Evolutionary conservation across 2,329 filamentous ascomycete genomes (phyloP), one percentile per base, ranked within the genome.

Genomic region (Fonsecaea nubica): DNA sequence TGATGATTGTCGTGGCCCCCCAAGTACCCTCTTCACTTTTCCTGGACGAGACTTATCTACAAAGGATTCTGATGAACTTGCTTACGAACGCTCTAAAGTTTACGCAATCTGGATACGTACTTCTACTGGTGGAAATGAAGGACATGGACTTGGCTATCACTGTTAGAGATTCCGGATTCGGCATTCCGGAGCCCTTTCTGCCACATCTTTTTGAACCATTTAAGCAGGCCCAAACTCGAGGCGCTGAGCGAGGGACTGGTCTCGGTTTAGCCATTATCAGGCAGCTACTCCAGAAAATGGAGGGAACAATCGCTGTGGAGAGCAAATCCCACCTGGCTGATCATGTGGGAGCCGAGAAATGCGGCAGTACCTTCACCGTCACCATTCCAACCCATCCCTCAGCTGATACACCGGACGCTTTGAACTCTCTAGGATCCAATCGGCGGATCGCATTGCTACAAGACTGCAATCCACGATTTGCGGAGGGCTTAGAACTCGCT

Each of bases 131-230:
- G 4, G 83, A 81, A 7, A 78, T 88, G 36, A 83, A 80, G 61
- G 74, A 77, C 3, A 82, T 84, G 35, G 85, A 86, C 72, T 81
- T 90, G 54, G 80, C 87, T 50, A 86, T 91, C 74, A 85, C 81
- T 68, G 73, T 76, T 32, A 70, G 70, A 60, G 75, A 76, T 63
- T 74, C 75, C 12, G 75, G 75, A 4, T 64, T 62, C 21, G 75
- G 75, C 12, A 72, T 76, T 3, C 74, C 74, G 7, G 61, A 66
- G 59, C 86, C 85, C 6, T 91, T 91, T 73, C 76, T 89, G 58
- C 86, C 87, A 0, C 85, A 86, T 61, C 80, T 92, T 0, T 92
- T 91, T 79, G 89, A 89, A 70, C 86, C 89, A 0, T 91, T 91
- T 75, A 64, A 72, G 53, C 75, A 76, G 68, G 75, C 75, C 40